phyloP scores from a whole-genome alignment of 345 rosid species.

The Linum trigynum region DNA sequence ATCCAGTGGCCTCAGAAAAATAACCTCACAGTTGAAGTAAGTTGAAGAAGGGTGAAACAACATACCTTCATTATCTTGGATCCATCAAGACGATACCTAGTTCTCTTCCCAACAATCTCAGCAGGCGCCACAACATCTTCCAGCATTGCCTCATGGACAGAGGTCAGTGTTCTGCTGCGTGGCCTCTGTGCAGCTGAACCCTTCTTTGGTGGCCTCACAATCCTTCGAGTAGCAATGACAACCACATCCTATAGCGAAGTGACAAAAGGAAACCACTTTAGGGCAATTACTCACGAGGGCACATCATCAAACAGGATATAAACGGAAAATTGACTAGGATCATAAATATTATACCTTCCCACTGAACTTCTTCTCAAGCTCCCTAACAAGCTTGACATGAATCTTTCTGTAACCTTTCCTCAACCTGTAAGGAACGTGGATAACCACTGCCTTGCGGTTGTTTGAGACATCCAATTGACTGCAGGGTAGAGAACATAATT shows the following conservation, averaged over 20 bases:
- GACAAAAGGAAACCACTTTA: not conserved
- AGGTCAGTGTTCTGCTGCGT: constrained; percentile 66
- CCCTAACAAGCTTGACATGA: constrained; percentile 75
- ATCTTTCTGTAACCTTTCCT: constrained; percentile 82
- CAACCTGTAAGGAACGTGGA: constrained; percentile 69
- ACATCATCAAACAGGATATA: not conserved
- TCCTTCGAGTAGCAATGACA: constrained; percentile 65
- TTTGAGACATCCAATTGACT: constrained; percentile 72
- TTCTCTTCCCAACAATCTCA: constrained; percentile 81
- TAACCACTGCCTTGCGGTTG: constrained; percentile 71
- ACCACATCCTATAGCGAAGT: constrained; percentile 47
- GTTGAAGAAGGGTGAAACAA: not conserved
- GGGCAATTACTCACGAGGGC: no score
- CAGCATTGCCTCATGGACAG: constrained; percentile 73
- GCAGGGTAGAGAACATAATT: constrained; percentile 11
- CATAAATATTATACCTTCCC: constrained; percentile 48
- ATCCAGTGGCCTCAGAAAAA: not conserved
- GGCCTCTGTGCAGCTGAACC: constrained; percentile 88
- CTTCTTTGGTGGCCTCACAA: constrained; percentile 77
- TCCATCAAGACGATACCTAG: constrained; percentile 72
- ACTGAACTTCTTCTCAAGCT: constrained; percentile 87
- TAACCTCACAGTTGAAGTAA: not conserved
- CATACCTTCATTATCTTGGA: constrained; percentile 63
- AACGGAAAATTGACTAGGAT: not conserved
- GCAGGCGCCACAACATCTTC: constrained; percentile 83